These are phyloP conservation scores for Colletotrichum lentis DNA, from an alignment of 2,329 filamentous ascomycete genomes.

Conservation along the genomic window DNA sequence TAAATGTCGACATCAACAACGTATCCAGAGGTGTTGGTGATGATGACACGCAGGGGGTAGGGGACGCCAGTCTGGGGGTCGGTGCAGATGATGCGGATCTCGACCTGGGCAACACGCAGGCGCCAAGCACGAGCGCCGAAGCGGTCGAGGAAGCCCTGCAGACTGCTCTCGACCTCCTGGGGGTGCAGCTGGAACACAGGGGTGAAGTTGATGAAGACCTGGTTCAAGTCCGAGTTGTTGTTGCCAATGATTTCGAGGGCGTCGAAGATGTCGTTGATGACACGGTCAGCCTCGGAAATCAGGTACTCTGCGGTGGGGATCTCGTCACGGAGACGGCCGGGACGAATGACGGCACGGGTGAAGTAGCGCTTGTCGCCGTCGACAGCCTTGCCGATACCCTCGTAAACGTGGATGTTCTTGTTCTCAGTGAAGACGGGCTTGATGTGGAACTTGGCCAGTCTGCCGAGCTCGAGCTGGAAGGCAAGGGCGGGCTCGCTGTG, in stretches of 20 bases:
- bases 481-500: slow-evolving; percentile 95
- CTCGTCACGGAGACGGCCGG: slow-evolving; percentile 92
- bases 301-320: slow-evolving; percentile 99
- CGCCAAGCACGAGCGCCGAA: slow-evolving; percentile 96
- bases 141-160: slow-evolving; percentile 94
- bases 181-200: slow-evolving; percentile 94
- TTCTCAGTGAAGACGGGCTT: slow-evolving; percentile 99
- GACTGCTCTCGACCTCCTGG: slow-evolving; percentile 87
- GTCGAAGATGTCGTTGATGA: slow-evolving; percentile 98
- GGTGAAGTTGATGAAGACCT: slow-evolving; percentile 99
- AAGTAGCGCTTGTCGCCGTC: slow-evolving; percentile 99
- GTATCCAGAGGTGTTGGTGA: slow-evolving; percentile 98
- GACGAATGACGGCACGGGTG: slow-evolving; percentile 92
- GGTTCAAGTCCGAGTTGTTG: slow-evolving; percentile 99
- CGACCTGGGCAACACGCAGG: slow-evolving; percentile 93
- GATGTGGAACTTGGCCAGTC: slow-evolving; percentile 96
- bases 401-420: slow-evolving; percentile 98
- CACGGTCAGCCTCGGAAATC: slow-evolving; percentile 93
- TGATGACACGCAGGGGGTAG: slow-evolving; percentile 92
- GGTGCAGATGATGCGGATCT: slow-evolving; percentile 98
- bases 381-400: slow-evolving; percentile 91
- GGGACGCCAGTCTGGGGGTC: slow-evolving; percentile 84
- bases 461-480: slow-evolving; percentile 96
- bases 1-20: slow-evolving; percentile 98
- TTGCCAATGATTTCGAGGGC: slow-evolving; percentile 98